These are phyloP conservation scores for Acanthochlamys bracteata DNA, from an alignment of 106 monocot genomes.

Conservation along the genomic window DNA sequence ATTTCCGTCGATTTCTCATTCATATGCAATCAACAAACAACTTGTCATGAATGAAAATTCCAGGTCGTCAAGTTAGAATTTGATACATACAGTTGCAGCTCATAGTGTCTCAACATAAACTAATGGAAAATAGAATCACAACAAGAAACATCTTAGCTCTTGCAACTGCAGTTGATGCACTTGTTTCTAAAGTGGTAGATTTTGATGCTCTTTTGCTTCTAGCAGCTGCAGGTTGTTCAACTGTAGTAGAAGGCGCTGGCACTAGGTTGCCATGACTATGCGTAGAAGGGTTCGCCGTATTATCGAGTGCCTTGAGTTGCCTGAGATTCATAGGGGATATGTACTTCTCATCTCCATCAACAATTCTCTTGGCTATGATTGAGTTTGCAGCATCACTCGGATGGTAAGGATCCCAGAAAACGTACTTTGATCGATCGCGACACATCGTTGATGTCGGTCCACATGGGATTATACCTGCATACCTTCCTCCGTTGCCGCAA, in stretches of 20 bases:
- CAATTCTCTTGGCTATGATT: slow-evolving; percentile 18
- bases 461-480: slow-evolving; percentile 26
- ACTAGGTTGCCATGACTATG: neutral
- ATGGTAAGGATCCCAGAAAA: slow-evolving; percentile 40
- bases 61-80: neutral
- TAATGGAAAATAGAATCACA: neutral
- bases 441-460: slow-evolving; percentile 27
- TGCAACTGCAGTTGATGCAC: neutral
- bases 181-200: neutral
- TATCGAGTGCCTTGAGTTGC: slow-evolving; percentile 7
- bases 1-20: no score
- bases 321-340: slow-evolving; percentile 30
- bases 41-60: no score
- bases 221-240: neutral
- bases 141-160: neutral
- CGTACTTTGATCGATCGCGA: slow-evolving; percentile 15
- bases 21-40: no score
- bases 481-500: slow-evolving; percentile 31
- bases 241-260: neutral
- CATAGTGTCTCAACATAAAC: neutral
- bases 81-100: neutral
- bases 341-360: slow-evolving; percentile 19
- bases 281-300: neutral
- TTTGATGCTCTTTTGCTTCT: neutral
- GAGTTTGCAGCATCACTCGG: slow-evolving; percentile 36